Evolutionary conservation across 2,329 filamentous ascomycete genomes (phyloP), one percentile per base, ranked within the genome.

Genomic region (Microcyclosporella mali): DNA sequence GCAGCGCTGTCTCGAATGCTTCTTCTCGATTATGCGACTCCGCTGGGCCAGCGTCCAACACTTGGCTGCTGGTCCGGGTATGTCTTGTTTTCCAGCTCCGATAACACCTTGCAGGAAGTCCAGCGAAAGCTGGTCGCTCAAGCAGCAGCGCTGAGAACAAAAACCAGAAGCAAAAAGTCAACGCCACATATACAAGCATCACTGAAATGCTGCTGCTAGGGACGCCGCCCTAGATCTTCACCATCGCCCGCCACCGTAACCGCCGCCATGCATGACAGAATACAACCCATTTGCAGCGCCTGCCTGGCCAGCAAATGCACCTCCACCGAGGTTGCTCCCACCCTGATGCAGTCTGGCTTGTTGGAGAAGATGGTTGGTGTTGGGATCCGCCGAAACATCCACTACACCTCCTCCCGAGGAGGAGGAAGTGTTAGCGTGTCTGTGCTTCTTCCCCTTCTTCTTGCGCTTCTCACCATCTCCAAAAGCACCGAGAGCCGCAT

Each of bases 391-490:
- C 33, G 50, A 50, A 45, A 52, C 88, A 94, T 97, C 89, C 77
- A 94, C 89, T 90, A 95, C 82, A 77, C 87, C 89, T 81, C 88
- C 89, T 77, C 85, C 85, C 28, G 56, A 58, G 82, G 88, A 94
- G 82, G 90, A 97, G 86, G 89, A 95, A 90, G 90, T 95, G 88
- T 95, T 95, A 92, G 88, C 90, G 84, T 95, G 89, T 83, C 89
- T 94, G 79, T 95, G 90, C 88, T 95, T 95, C 82, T 95, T 95
- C 77, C 88, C 88, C 88, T 95, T 95, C 82, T 95, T 95, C 84
- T 94, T 95, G 46, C 57, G 88, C 83, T 95, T 60, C 40, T 60
- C 55, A 36, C 50, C 53, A 42, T 56, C 56, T 37, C 54, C 53
- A 36, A 55, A 59, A 40, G 53, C 51, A 46, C 45, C 38, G 33